Conservation (phyloP, 306 rosid genomes). For the Cicer bijugum region DNA sequence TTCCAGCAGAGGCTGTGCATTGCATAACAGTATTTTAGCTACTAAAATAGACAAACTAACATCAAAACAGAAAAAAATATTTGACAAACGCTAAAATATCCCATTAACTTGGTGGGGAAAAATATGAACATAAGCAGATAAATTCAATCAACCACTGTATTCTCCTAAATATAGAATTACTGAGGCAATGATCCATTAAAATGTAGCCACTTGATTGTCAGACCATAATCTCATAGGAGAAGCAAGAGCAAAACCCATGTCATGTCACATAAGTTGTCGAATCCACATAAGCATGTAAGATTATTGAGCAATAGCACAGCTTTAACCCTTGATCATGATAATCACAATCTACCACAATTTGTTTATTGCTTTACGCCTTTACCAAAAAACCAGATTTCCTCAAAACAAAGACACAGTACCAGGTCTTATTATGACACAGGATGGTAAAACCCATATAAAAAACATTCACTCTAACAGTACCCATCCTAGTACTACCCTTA, state of each 20-base stretch:
- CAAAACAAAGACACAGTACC: background rate
- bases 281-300: background rate
- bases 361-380: background rate
- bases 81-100: slow-evolving; percentile 23
- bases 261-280: background rate
- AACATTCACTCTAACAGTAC: background rate
- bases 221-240: slow-evolving; percentile 1
- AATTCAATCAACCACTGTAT: slow-evolving; percentile 25
- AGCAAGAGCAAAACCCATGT: slow-evolving; percentile 9
- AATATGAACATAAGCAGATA: slow-evolving; percentile 24
- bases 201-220: background rate
- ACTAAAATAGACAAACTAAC: slow-evolving; percentile 40
- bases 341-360: background rate
- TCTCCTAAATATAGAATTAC: slow-evolving; percentile 29
- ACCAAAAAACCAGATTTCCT: background rate
- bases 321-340: slow-evolving; percentile 1
- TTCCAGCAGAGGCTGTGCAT: slow-evolving; percentile 80
- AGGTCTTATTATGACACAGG: background rate
- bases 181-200: slow-evolving; percentile 7
- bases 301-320: background rate
- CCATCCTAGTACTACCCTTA: background rate
- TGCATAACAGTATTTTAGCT: slow-evolving; percentile 42
- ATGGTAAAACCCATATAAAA: background rate
- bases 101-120: slow-evolving; percentile 5
- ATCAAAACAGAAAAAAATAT: slow-evolving; percentile 36